Evolutionary conservation across 768 basidiomycete species (phyloP), one percentile per base, ranked within the genome.

Genomic region (Lentinula sp.): DNA sequence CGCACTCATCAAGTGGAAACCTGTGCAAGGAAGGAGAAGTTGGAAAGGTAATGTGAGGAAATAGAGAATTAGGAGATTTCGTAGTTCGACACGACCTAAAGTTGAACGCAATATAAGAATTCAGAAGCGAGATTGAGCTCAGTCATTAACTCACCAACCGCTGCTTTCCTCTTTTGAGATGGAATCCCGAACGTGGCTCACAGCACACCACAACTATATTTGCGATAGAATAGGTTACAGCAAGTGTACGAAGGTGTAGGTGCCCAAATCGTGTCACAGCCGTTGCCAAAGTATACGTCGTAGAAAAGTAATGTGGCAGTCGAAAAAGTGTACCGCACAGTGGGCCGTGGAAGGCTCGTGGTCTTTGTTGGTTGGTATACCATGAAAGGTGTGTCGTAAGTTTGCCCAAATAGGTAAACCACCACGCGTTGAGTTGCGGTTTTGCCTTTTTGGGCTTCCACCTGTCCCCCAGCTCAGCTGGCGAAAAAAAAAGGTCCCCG

Each of bases 211-310:
- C 81, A 63, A 93, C 79, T 69, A 95, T 86, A 70, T 97, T 91
- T 61, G 94, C 94, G 63, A 91, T 83, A 94, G 77, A 96, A 95
- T 66, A 97, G 87, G 71, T 97, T 97, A 76, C 95, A 98, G 85
- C 92, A 91, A 0, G 95, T 84, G 69, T 96, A 90, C 50, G 88
- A 90, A 1, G 92, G 91, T 8, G 83, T 82, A 46, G 92, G 68
- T 91, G 86, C 62, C 90, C 90, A 70, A 93, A 91, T 64, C 75
- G 76, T 64, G 80, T 79, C 87, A 84, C 52, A 37, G 48, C n/a
- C 45, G 36, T 13, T 7, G n/a, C 50, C 5, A n/a, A 35, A 20
- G 28, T 13, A 9, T 6, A 39, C 12, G 18, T 4, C 4, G 18
- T 20, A 10, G 10, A 2, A 51, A 16, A 13, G 18, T 35, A 3